A percentile compares a stretch with the other conserved stretches of the same genome.
Conservation (phyloP, 176 grass and related monocot species). For the Panicum miliaceum region DNA sequence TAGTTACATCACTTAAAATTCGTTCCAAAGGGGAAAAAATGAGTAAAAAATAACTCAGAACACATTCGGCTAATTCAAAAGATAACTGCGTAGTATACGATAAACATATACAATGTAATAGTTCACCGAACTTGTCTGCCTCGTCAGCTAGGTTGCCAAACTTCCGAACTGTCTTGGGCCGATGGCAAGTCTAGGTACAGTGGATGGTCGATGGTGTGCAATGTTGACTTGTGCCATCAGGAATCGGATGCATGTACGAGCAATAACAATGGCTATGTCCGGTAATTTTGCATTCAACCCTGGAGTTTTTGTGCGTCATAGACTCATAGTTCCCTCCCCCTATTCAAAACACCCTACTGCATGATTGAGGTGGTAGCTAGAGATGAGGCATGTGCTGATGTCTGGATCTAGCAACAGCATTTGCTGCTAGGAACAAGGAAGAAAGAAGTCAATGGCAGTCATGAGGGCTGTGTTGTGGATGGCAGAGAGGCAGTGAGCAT, state of each 20-base stretch:
- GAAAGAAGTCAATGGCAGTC: background rate
- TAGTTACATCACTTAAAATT: constrained; percentile 40
- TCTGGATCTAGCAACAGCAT: background rate
- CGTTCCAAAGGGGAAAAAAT: background rate
- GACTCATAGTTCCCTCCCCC: background rate
- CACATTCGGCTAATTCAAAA: background rate
- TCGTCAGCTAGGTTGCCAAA: background rate
- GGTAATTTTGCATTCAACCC: no score
- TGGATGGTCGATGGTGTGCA: no score
- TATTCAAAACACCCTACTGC: background rate
- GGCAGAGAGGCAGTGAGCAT: background rate
- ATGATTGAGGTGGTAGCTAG: background rate
- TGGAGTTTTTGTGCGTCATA: no score
- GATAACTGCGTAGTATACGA: background rate
- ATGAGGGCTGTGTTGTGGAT: background rate
- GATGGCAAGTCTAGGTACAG: background rate
- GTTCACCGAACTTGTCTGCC: background rate
- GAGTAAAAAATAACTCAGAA: constrained; percentile 25
- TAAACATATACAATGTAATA: constrained; percentile 14
- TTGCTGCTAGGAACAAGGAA: background rate
- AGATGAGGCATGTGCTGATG: background rate
- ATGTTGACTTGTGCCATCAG: no score
- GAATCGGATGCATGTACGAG: no score
- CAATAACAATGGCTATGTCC: no score
- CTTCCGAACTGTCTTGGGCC: background rate